These are phyloP conservation scores for Kazachstania kunashirensis DNA, from an alignment of 805 yeast species.

Conservation along the genomic window DNA sequence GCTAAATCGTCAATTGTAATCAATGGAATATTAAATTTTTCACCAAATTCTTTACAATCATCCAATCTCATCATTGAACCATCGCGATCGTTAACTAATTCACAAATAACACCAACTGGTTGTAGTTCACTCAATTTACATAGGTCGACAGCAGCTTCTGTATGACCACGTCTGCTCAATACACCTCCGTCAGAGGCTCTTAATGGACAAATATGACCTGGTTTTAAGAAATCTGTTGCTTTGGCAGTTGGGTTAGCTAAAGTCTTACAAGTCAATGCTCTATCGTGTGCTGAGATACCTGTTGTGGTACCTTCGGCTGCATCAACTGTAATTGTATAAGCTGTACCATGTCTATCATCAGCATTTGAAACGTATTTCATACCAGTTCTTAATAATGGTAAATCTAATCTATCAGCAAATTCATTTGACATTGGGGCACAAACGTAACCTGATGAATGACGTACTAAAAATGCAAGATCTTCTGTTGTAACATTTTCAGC, in stretches of 20 bases:
- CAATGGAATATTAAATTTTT: conserved; percentile 51
- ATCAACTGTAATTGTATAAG: conserved; percentile 90
- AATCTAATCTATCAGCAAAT: conserved; percentile 68
- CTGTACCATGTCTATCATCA: conserved; percentile 88
- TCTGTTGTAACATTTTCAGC: conserved; percentile 71
- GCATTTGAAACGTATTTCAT: conserved; percentile 28
- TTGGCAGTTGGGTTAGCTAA: conserved; percentile 48
- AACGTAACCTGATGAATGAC: conserved; percentile 81
- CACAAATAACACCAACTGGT: conserved; percentile 90
- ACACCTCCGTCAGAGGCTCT: conserved; percentile 86
- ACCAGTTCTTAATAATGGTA: conserved; percentile 56
- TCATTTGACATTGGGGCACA: conserved; percentile 77
- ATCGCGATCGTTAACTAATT: conserved; percentile 83
- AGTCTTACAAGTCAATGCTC: conserved; percentile 69
- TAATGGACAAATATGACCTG: conserved; percentile 90
- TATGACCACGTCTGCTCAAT: conserved; percentile 78
- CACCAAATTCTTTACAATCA: conserved; percentile 69
- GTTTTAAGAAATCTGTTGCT: conserved; percentile 66
- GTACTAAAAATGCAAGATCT: conserved; percentile 88
- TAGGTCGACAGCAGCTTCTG: conserved; percentile 92
- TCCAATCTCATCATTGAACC: conserved; percentile 92
- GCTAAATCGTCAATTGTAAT: conserved; percentile 72
- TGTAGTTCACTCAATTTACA: conserved; percentile 65
- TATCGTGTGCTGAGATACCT: conserved; percentile 89
- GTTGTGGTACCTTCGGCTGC: conserved; percentile 84